Evolutionary conservation across 177 flowering plant species (phyloP).

Genomic region (Telopea speciosissima): DNA sequence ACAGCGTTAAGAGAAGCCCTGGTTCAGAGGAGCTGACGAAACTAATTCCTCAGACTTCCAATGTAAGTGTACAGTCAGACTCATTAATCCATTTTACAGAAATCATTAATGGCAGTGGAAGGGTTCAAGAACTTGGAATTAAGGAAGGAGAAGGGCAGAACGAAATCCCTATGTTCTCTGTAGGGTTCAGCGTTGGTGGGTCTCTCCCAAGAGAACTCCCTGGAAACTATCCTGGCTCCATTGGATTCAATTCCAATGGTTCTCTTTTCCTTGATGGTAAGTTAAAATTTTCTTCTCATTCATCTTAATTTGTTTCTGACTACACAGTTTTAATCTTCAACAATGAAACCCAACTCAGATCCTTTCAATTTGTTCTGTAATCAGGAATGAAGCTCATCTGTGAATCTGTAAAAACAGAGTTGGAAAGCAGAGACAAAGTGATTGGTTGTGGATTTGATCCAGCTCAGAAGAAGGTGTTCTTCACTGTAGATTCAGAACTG

Average conservation of each 20-base stretch:
- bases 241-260: constrained; percentile 77
- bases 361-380: background rate
- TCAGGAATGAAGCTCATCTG: constrained; percentile 57
- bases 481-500: constrained; percentile 68
- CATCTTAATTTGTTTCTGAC: background rate
- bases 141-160: constrained; percentile 26
- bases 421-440: constrained; percentile 50
- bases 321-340: background rate
- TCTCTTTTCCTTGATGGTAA: constrained; percentile 76
- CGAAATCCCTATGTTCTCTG: constrained; percentile 22
- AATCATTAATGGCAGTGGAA: constrained; percentile 16
- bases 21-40: constrained; percentile 55
- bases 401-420: constrained; percentile 47
- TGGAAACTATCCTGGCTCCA: constrained; percentile 64
- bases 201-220: constrained; percentile 46
- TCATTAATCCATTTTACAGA: constrained; percentile 25
- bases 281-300: constrained; percentile 7
- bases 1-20: background rate
- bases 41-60: constrained; percentile 37
- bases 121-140: constrained; percentile 23
- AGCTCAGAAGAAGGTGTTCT: constrained; percentile 55
- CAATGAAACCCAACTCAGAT: background rate
- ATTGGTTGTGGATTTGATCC: constrained; percentile 93
- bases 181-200: constrained; percentile 59
- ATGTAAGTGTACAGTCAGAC: constrained; percentile 30